A percentile compares a stretch with the other conserved stretches of the same genome.
phyloP scores from a whole-genome alignment of 148 eudicot genomes.

The Vaccinium corymbosum region DNA sequence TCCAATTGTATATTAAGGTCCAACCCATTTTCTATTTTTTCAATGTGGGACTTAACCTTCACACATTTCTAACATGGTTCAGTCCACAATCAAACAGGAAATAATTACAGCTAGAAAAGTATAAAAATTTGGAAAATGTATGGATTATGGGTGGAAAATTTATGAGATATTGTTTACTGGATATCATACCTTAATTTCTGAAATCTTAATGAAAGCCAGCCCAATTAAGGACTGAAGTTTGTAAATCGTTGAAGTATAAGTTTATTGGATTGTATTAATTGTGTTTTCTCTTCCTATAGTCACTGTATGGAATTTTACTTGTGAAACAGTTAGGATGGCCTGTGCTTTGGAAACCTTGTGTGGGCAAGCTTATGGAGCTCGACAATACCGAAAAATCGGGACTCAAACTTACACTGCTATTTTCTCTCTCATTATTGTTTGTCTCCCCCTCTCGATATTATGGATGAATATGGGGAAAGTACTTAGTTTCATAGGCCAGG shows the following conservation, averaged over 20 bases:
- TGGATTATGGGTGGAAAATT: neutral
- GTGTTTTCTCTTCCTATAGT: neutral
- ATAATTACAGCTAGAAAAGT: neutral
- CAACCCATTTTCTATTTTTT: too few species aligned
- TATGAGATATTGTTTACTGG: neutral
- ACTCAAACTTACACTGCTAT: conserved; percentile 78
- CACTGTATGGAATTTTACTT: neutral
- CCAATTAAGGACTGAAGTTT: neutral
- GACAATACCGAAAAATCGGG: conserved; percentile 73
- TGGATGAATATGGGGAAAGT: conserved; percentile 59
- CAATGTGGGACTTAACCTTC: too few species aligned
- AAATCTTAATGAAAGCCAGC: neutral
- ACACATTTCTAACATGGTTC: too few species aligned
- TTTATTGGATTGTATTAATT: neutral
- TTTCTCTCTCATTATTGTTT: conserved; percentile 53
- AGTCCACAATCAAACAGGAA: neutral
- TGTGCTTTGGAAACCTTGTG: conserved; percentile 77
- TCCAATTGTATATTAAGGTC: too few species aligned
- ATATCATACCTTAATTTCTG: neutral
- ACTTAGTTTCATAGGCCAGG: conserved; percentile 65
- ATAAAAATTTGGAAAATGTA: neutral
- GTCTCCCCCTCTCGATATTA: conserved; percentile 58
- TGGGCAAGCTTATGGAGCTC: conserved; percentile 87
- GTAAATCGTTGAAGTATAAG: neutral
- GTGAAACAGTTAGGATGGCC: conserved; percentile 65